A percentile compares a stretch with the other conserved stretches of the same genome.
phyloP scores from a whole-genome alignment of 768 basidiomycete genomes.

The Sarcodon aspratus region DNA sequence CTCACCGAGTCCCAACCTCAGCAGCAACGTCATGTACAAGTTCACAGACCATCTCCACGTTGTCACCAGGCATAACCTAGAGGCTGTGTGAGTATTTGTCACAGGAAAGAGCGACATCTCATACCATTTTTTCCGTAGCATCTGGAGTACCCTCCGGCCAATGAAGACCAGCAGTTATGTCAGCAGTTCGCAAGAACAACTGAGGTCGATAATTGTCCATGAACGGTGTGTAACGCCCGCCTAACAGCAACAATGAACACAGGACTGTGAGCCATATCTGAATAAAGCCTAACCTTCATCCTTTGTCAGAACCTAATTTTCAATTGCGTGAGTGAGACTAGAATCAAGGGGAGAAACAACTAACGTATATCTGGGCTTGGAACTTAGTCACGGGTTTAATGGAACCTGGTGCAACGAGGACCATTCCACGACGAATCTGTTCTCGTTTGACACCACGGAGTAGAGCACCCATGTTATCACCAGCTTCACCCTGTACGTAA shows the following conservation, averaged over 20 bases:
- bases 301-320: conserved; percentile 63
- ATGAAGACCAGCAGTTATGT: conserved; percentile 74
- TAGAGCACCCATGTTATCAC: conserved; percentile 98
- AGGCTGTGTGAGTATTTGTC: conserved; percentile 2
- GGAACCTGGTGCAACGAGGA: conserved; percentile 78
- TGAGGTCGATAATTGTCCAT: conserved; percentile 92
- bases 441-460: conserved; percentile 97
- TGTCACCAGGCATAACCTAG: conserved; percentile 95
- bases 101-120: conserved; percentile 7
- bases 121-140: conserved; percentile 79
- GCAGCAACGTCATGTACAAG: conserved; percentile 81
- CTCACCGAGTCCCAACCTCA: conserved; percentile 73
- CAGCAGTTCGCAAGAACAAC: conserved; percentile 91
- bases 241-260: conserved; percentile 8
- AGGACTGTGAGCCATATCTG: conserved; percentile 1
- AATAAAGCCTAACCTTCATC: conserved; percentile 45
- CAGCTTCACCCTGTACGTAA: conserved; percentile 70
- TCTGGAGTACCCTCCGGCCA: conserved; percentile 83
- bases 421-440: conserved; percentile 87
- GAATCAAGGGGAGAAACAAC: conserved; percentile 11
- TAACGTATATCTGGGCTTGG: conserved; percentile 82
- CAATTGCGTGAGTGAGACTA: not conserved
- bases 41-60: conserved; percentile 83
- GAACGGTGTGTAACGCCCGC: conserved; percentile 87
- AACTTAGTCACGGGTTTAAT: conserved; percentile 95